Percentiles rank a stretch among this genome's conserved stretches.
Evolutionary conservation across 2,329 filamentous ascomycete species (phyloP).

Genomic region (Aureobasidium lini): DNA sequence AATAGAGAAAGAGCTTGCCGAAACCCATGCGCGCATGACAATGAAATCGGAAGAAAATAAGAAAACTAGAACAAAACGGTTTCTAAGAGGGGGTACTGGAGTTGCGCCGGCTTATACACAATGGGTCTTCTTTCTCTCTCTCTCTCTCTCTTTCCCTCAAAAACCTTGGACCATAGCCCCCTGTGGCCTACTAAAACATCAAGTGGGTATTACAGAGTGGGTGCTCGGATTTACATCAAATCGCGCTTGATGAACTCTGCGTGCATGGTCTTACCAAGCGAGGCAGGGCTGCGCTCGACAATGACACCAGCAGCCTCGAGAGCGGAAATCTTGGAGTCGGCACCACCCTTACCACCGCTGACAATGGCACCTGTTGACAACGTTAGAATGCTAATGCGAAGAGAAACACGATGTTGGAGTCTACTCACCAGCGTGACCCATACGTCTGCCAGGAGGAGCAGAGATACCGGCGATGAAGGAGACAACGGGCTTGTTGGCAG

Average conservation of each 20-base stretch:
- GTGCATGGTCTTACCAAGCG: conserved; percentile 87
- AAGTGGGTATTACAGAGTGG: conserved; percentile 12
- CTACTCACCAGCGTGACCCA: conserved; percentile 82
- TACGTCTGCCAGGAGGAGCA: conserved; percentile 88
- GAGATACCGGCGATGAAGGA: conserved; percentile 98
- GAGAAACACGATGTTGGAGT: neutral
- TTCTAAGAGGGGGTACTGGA: conserved; percentile 8
- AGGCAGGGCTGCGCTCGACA: conserved; percentile 89
- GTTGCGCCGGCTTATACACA: conserved; percentile 10
- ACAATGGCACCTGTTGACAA: conserved; percentile 68
- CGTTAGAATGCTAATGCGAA: conserved; percentile 5
- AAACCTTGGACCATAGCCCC: neutral
- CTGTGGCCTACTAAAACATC: conserved; percentile 1
- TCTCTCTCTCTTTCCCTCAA: neutral
- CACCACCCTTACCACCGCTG: conserved; percentile 92
- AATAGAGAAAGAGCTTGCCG: conserved; percentile 7
- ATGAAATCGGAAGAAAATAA: neutral
- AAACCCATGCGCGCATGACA: conserved; percentile 9
- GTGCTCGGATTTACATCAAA: conserved; percentile 59
- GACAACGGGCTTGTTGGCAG: conserved; percentile 88
- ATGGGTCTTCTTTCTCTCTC: neutral
- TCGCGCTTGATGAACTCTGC: conserved; percentile 95
- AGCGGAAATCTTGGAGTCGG: conserved; percentile 95
- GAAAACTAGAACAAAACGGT: conserved; percentile 4
- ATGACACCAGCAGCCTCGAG: conserved; percentile 89